Evolutionary conservation across 2,329 filamentous ascomycete species (phyloP), one percentile per base, ranked within the genome.

Genomic region (Pseudogymnoascus sp.): DNA sequence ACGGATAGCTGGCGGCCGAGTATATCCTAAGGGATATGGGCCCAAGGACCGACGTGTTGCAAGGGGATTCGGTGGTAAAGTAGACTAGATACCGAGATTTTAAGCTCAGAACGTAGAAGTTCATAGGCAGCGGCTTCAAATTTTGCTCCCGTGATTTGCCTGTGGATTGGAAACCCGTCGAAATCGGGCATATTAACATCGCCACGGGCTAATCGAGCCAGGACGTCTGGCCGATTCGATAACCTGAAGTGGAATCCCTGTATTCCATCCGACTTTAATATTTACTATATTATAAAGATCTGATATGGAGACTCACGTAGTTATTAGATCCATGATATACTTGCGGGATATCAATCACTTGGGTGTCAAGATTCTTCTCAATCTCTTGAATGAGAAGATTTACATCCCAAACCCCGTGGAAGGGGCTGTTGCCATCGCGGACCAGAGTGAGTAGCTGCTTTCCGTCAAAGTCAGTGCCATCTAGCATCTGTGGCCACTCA

Each of bases 381-480:
- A 71, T 64, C 60, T 72, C 71, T 58, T 41, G 55, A 44, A 72
- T 66, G 29, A 73, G 69, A 6, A 67, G 61, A 25, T 66, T 64
- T 9, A 72, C 67, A 58, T 72, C 67, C 65, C 66, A 69, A 27
- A 59, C 25, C 36, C 61, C 51, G 29, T 61, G 55, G 61, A 72
- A 72, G 5, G 70, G 70, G 65, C 67, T 71, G 25, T 71, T 65
- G 31, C 58, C 61, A 42, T 58, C 61, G 12, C 66, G 63, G 41
- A 66, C 60, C 33, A 68, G 61, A 44, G 27, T 15, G 15, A 68
- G 44, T 36, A 67, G 58, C 8, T 64, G 38, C 7, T 41, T 41
- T 5, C 63, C 64, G 17, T 65, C 61, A n/a, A 60, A 65, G 44
- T 62, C 42, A 25, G 27, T 55, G 41, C 62, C 63, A 59, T 65